Conservation (phyloP, 2,329 filamentous ascomycete species). For the Alternaria conjuncta region DNA sequence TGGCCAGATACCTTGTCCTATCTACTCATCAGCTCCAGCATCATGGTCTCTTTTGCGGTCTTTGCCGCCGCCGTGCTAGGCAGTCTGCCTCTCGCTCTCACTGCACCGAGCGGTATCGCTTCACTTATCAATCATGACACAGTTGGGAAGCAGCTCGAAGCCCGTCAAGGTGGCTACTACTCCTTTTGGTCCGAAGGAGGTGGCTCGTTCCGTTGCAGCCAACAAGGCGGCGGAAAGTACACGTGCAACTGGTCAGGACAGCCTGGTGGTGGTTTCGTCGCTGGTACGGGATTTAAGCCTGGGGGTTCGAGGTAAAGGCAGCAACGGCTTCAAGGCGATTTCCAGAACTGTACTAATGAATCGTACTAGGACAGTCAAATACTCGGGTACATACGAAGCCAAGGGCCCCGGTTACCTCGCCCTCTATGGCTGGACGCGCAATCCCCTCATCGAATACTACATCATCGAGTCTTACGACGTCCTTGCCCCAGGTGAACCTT, state of each 20-base stretch:
- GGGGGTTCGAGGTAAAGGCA: constrained; percentile 50
- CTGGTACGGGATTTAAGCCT: constrained; percentile 39
- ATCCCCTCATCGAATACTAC: constrained; percentile 64
- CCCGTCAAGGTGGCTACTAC: constrained; percentile 53
- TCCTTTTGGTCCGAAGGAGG: constrained; percentile 64
- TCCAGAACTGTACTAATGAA: background rate
- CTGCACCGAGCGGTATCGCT: constrained; percentile 1
- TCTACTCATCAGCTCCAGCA: background rate
- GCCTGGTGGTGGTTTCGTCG: constrained; percentile 24
- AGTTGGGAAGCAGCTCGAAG: constrained; percentile 13
- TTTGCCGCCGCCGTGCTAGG: constrained; percentile 1
- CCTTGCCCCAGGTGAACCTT: constrained; percentile 43
- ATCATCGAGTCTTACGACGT: constrained; percentile 60
- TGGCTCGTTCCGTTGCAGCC: constrained; percentile 28
- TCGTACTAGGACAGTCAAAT: constrained; percentile 21
- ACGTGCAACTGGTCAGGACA: constrained; percentile 27
- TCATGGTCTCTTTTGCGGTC: constrained; percentile 7
- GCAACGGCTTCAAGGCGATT: constrained; percentile 34
- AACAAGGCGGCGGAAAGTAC: constrained; percentile 28
- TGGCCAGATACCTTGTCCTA: background rate
- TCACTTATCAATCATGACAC: constrained; percentile 11
- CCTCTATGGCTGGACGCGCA: constrained; percentile 63
- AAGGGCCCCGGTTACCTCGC: constrained; percentile 40
- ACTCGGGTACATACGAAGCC: constrained; percentile 28
- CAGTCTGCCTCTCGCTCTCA: background rate